phyloP scores from a whole-genome alignment of 169 alveolate genomes.

The Babesia ovis region DNA sequence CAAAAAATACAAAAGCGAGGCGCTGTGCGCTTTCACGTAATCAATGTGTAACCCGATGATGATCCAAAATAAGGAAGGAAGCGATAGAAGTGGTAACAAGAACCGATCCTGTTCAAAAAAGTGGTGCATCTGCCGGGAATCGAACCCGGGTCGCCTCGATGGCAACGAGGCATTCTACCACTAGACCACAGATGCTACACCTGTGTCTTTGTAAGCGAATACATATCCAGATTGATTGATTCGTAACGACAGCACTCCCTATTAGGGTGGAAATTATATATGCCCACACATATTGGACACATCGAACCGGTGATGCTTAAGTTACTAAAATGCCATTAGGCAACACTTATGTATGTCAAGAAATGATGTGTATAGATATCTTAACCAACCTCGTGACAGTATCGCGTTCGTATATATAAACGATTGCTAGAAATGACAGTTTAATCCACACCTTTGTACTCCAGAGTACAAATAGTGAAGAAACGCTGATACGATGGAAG shows the following conservation, averaged over 20 bases:
- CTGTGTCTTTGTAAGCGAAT: not conserved
- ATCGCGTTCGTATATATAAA: no score
- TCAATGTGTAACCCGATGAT: not conserved
- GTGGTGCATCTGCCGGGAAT: constrained; percentile 95
- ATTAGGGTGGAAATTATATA: no score
- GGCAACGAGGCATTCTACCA: constrained; percentile 98
- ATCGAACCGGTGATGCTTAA: no score
- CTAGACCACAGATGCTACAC: constrained; percentile 93
- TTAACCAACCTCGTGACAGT: no score
- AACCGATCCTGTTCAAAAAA: constrained; percentile 1
- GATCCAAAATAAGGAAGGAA: not conserved
- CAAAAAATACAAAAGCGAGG: not conserved
- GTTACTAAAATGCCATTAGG: no score
- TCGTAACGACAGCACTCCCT: no score
- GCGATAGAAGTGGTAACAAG: not conserved
- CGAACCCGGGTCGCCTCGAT: constrained; percentile 99
- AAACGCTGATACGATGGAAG: constrained; percentile 22
- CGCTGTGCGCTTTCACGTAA: not conserved
- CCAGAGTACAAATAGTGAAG: no score
- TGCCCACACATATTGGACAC: no score
- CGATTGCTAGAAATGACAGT: no score
- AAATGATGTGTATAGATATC: no score
- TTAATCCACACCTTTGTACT: no score
- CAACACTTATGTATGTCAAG: no score
- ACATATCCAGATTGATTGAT: not conserved